phyloP scores from a whole-genome alignment of 805 yeast genomes.

The Lipomyces lipofer region DNA sequence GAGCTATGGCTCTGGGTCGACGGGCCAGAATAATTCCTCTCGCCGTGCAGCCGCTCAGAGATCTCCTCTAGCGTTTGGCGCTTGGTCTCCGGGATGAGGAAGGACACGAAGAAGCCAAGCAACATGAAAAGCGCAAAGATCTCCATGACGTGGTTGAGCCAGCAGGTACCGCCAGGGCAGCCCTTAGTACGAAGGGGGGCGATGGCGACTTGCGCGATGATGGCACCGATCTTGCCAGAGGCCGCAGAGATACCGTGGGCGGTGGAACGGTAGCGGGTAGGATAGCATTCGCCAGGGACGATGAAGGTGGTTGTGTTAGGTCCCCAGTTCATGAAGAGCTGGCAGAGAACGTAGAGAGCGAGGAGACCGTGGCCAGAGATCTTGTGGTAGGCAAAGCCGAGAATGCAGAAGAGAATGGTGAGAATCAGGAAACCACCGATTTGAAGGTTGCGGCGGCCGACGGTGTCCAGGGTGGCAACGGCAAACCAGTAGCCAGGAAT shows the following conservation, averaged over 20 bases:
- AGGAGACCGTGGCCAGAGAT: slow-evolving; percentile 64
- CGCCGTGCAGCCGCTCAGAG: slow-evolving; percentile 79
- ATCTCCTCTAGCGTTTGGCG: slow-evolving; percentile 86
- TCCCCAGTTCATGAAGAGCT: slow-evolving; percentile 89
- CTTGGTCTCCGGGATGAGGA: slow-evolving; percentile 86
- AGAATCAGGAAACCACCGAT: slow-evolving; percentile 69
- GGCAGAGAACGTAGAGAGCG: slow-evolving; percentile 75
- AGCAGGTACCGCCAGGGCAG: slow-evolving; percentile 72
- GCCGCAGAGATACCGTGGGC: slow-evolving; percentile 97
- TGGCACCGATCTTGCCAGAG: slow-evolving; percentile 88
- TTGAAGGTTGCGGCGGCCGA: slow-evolving; percentile 87
- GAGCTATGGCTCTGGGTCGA: slow-evolving; percentile 3
- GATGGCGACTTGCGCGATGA: slow-evolving; percentile 56
- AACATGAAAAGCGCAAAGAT: slow-evolving; percentile 91
- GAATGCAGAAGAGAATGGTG: slow-evolving; percentile 70
- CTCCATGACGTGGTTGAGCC: slow-evolving; percentile 90
- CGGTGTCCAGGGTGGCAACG: slow-evolving; percentile 72
- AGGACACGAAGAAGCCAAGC: slow-evolving; percentile 64
- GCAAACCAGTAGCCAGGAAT: slow-evolving; percentile 92
- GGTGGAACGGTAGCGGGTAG: slow-evolving; percentile 92
- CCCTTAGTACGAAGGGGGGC: slow-evolving; percentile 78
- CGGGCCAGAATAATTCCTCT: slow-evolving; percentile 35
- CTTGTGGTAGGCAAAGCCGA: slow-evolving; percentile 83
- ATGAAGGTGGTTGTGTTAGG: slow-evolving; percentile 91
- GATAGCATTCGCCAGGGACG: slow-evolving; percentile 89